Conservation (phyloP, 345 rosid genomes). For the Euphorbia pulcherrima region DNA sequence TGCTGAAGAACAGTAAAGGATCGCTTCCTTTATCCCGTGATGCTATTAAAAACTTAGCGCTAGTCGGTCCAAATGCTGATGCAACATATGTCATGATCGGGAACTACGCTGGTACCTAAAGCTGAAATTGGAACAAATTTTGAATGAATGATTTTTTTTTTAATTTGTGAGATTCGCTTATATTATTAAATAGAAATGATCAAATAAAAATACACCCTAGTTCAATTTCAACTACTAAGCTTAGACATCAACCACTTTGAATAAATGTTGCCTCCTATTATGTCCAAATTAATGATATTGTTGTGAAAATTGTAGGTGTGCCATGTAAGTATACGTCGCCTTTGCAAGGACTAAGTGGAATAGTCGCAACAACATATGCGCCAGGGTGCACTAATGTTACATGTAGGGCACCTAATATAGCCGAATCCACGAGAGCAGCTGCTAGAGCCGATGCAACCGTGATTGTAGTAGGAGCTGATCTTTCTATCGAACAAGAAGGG, state of each 20-base stretch:
- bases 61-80: constrained; percentile 91
- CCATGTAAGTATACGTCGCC: constrained; percentile 90
- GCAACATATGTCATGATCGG: constrained; percentile 95
- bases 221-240: no score
- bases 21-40: constrained; percentile 64
- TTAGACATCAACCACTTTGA: no score
- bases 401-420: constrained; percentile 59
- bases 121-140: no score
- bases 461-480: constrained; percentile 77
- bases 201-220: no score
- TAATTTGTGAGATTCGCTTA: no score
- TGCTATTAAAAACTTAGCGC: constrained; percentile 58
- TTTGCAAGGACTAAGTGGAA: constrained; percentile 59
- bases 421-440: constrained; percentile 51
- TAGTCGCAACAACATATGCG: constrained; percentile 49
- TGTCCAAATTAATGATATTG: background rate
- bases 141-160: no score
- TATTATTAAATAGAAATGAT: no score
- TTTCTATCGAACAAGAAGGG: constrained; percentile 64
- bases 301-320: constrained; percentile 36
- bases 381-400: constrained; percentile 74
- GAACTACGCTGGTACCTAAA: constrained; percentile 90
- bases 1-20: constrained; percentile 60
- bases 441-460: constrained; percentile 68
- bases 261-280: background rate